Conservation (phyloP, 352 stramenopile species). For the Aphanomyces astaci region DNA sequence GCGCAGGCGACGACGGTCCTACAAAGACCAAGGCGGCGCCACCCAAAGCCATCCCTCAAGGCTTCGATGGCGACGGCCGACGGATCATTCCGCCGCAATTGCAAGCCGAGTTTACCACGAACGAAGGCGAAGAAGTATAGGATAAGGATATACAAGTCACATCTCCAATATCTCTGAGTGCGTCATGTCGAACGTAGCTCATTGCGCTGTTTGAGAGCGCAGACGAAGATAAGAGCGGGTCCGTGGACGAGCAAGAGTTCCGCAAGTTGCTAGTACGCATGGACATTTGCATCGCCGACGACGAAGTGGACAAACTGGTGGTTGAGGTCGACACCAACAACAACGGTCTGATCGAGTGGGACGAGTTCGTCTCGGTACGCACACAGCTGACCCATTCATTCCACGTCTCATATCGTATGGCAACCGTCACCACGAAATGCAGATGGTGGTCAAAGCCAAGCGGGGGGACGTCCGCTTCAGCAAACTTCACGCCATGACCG, state of each 20-base stretch:
- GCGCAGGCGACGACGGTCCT: neutral
- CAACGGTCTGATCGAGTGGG: conserved; percentile 54
- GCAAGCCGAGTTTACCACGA: conserved; percentile 35
- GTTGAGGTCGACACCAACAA: conserved; percentile 47
- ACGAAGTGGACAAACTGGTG: conserved; percentile 42
- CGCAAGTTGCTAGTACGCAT: conserved; percentile 44
- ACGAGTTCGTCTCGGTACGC: conserved; percentile 54
- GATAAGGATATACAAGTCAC: neutral
- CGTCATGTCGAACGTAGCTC: conserved; percentile 26
- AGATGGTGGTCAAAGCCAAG: conserved; percentile 28
- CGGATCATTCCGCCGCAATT: conserved; percentile 34
- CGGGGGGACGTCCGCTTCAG: conserved; percentile 41
- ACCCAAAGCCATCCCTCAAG: neutral
- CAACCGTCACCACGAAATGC: neutral
- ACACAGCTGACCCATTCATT: too few relatives aligned
- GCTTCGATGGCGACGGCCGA: neutral
- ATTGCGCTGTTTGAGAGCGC: conserved; percentile 49
- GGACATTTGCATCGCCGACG: conserved; percentile 38
- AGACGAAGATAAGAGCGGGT: conserved; percentile 43
- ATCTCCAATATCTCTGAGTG: too few relatives aligned
- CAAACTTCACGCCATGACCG: conserved; percentile 38
- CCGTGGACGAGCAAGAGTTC: conserved; percentile 62
- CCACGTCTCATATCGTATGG: too few relatives aligned
- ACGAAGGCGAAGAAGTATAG: conserved; percentile 40
- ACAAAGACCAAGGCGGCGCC: neutral